These are phyloP conservation scores for Nymphaea thermarum DNA, from an alignment of 164 flowering plant species.

Conservation along the genomic window DNA sequence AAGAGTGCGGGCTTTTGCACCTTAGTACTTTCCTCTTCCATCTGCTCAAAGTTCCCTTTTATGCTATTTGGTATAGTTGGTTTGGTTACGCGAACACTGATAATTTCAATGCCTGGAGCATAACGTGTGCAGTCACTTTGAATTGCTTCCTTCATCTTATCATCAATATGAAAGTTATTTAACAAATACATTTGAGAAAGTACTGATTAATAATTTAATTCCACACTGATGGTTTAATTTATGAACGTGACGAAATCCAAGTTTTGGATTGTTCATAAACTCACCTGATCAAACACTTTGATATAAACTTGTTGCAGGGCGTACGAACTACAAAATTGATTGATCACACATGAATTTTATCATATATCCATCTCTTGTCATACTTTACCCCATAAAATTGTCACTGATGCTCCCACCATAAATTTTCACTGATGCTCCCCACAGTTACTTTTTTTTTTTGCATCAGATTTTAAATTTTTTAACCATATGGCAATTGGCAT, in stretches of 20 bases:
- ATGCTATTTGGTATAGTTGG: conserved; percentile 75
- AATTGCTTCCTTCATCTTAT: conserved; percentile 93
- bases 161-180: conserved; percentile 67
- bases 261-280: conserved; percentile 3
- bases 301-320: conserved; percentile 90
- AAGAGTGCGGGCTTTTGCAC: conserved; percentile 14
- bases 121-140: conserved; percentile 90
- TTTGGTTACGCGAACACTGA: conserved; percentile 87
- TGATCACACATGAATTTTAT: conserved; percentile 96
- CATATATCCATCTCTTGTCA: conserved; percentile 96
- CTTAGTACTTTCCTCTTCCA: conserved; percentile 97
- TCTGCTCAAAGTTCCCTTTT: conserved; percentile 71
- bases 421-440: no score
- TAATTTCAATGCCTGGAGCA: conserved; percentile 91
- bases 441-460: no score
- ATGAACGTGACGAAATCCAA: neutral
- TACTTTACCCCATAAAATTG: conserved; percentile 41
- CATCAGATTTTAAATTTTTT: no score
- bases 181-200: neutral
- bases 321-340: conserved; percentile 94
- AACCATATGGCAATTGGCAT: no score
- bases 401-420: no score
- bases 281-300: conserved; percentile 91
- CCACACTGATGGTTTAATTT: neutral
- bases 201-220: neutral